A percentile compares a stretch with the other conserved stretches of the same genome.
phyloP scores from a whole-genome alignment of 2,329 filamentous ascomycete species.

The Coniochaeta pulveracea region DNA sequence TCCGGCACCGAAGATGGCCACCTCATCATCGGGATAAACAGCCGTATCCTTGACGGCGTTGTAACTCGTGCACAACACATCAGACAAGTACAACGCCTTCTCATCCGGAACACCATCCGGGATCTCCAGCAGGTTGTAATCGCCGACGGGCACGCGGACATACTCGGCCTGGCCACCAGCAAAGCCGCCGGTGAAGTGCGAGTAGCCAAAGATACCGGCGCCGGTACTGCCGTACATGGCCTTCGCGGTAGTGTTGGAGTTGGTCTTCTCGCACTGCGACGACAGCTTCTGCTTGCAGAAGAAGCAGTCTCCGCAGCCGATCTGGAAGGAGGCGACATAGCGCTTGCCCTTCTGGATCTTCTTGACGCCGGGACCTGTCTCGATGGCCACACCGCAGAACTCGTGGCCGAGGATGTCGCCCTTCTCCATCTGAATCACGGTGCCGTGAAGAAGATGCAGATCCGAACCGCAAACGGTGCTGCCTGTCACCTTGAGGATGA shows the following conservation, averaged over 20 bases:
- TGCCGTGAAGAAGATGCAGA: conserved; percentile 44
- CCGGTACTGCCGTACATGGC: conserved; percentile 72
- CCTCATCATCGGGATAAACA: conserved; percentile 64
- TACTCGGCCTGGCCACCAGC: conserved; percentile 84
- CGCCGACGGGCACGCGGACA: conserved; percentile 67
- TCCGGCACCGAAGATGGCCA: conserved; percentile 77
- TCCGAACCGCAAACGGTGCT: conserved; percentile 48
- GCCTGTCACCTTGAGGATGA: conserved; percentile 69
- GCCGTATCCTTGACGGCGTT: conserved; percentile 75
- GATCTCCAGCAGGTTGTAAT: conserved; percentile 71
- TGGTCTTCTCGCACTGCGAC: conserved; percentile 72
- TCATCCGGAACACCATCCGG: conserved; percentile 75
- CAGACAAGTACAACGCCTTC: conserved; percentile 72
- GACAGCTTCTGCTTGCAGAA: conserved; percentile 71
- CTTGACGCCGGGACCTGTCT: conserved; percentile 41
- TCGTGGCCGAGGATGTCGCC: conserved; percentile 58
- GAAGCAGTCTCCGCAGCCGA: conserved; percentile 61
- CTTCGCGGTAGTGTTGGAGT: conserved; percentile 58
- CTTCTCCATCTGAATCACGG: conserved; percentile 46
- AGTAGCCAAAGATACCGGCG: conserved; percentile 63
- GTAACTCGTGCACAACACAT: conserved; percentile 71
- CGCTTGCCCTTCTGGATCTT: conserved; percentile 49
- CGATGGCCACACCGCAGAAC: conserved; percentile 45
- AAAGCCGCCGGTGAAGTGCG: conserved; percentile 75
- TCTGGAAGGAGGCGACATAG: conserved; percentile 81